Evolutionary conservation across 768 basidiomycete species (phyloP), one percentile per base, ranked within the genome.

Genomic region (Inosperma sp.): DNA sequence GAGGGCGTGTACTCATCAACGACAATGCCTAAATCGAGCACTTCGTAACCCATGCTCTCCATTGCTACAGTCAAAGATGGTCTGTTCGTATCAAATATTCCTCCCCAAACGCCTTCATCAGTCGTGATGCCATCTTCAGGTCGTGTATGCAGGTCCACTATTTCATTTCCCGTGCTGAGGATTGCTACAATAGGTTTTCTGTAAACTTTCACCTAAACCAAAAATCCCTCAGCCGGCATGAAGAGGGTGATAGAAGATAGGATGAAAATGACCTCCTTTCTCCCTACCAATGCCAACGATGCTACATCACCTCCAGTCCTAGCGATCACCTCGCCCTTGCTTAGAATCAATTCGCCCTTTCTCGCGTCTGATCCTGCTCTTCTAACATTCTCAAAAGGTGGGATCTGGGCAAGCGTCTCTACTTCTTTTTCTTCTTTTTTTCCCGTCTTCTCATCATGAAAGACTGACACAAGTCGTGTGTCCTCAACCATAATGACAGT

Each of bases 401-500:
- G 74, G 0, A 88, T 75, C 52, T 82, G 78, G 1, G 69, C 83
- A 2, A 90, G 72, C 0, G 82, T 82, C 59, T 80, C 79, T 1
- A 95, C 81, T 53, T 82, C 77, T 21, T 74, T 71, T 65, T 94
- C 91, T 60, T 93, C 91, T 2, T 72, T 68, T 52, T 65, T 56
- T 14, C 70, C 68, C 16, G 70, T 63, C 7, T 23, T 14, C 26
- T 34, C 3, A 60, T 58, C 25, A 41, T 69, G 64, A 47, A 67
- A 53, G 1, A 79, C 77, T 2, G 80, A 80, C n/a, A 81, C 72
- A 6, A 95, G 74, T 50, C 80, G 78, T 0, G 92, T 94, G 63
- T 94, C 92, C 68, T 95, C 92, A 16, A 95, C 92, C 91, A 93
- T 94, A 65, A 95, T 83, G 2, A 93, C 84, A 0, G 88, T 71